Evolutionary conservation across 179 eudicot species (phyloP).

Genomic region (Silene coronaria): DNA sequence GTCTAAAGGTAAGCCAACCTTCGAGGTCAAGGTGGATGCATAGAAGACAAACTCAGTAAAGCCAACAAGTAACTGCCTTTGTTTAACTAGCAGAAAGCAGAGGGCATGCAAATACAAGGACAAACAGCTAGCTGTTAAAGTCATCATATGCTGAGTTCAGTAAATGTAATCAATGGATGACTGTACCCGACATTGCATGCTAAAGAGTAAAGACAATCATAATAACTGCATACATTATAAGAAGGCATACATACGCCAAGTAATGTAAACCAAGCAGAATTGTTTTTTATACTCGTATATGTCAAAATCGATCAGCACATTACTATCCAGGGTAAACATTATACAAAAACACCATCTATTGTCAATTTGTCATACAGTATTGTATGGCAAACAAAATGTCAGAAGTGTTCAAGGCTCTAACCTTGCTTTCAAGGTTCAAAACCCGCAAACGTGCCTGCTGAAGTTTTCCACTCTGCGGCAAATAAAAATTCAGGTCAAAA

Average conservation of each 20-base stretch:
- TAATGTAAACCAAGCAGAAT: not conserved
- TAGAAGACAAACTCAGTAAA: not conserved
- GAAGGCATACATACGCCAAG: not conserved
- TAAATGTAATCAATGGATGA: not conserved
- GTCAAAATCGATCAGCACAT: not conserved
- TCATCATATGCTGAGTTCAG: not conserved
- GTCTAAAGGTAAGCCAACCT: not conserved
- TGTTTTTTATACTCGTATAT: not conserved
- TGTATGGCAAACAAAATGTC: not conserved
- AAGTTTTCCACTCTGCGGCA: slow-evolving; percentile 65
- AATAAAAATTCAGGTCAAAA: slow-evolving; percentile 6
- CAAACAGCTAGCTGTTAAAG: not conserved
- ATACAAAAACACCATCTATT: not conserved
- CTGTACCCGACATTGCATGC: not conserved
- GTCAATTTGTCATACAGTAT: not conserved
- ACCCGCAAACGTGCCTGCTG: slow-evolving; percentile 68
- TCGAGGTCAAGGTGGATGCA: not conserved
- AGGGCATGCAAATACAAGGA: not conserved
- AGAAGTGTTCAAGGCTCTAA: slow-evolving; percentile 20
- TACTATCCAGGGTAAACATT: slow-evolving; percentile 5
- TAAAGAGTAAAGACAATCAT: slow-evolving; percentile 5
- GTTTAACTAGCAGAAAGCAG: not conserved
- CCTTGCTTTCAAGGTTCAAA: slow-evolving; percentile 73
- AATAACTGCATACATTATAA: slow-evolving; percentile 1
- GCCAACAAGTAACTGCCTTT: slow-evolving; percentile 3